phyloP scores from a whole-genome alignment of 2,329 filamentous ascomycete genomes.

The Fusarium vanettenii region DNA sequence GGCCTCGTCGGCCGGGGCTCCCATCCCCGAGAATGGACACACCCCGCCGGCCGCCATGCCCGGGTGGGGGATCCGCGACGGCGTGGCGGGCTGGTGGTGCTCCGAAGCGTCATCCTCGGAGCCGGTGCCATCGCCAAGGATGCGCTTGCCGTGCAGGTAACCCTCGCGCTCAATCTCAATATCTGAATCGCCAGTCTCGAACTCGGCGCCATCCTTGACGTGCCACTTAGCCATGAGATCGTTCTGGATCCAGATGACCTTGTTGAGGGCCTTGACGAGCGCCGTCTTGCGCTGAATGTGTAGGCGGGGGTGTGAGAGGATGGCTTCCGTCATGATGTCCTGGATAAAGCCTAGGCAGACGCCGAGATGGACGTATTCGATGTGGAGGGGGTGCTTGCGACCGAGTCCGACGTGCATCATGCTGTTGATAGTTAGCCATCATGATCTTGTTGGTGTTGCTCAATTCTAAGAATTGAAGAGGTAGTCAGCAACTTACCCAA shows the following conservation, averaged over 20 bases:
- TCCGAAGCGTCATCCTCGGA: conserved; percentile 38
- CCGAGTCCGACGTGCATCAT: conserved; percentile 87
- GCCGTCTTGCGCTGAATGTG: conserved; percentile 76
- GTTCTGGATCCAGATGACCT: conserved; percentile 90
- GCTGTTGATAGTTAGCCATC: conserved; percentile 47
- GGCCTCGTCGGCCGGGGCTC: conserved; percentile 26
- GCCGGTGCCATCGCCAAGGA: conserved; percentile 55
- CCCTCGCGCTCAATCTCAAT: conserved; percentile 70
- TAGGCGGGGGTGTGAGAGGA: conserved; percentile 77
- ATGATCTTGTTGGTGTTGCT: not conserved
- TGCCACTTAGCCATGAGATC: conserved; percentile 89
- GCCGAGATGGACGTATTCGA: conserved; percentile 85
- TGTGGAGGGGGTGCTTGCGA: conserved; percentile 76
- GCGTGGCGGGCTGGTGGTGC: conserved; percentile 19
- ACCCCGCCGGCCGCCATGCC: conserved; percentile 33
- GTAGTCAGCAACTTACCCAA: conserved; percentile 65
- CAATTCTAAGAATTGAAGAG: not conserved
- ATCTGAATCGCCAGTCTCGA: conserved; percentile 56
- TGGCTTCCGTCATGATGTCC: conserved; percentile 80
- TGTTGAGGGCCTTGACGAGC: conserved; percentile 79
- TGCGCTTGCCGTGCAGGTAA: conserved; percentile 71
- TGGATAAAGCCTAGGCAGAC: conserved; percentile 79
- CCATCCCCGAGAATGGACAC: conserved; percentile 43
- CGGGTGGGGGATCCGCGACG: conserved; percentile 31
- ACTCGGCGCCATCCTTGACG: conserved; percentile 75